These are phyloP conservation scores for Entamoeba nuttalli DNA, from an alignment of 208 protist genomes.

Conservation along the genomic window DNA sequence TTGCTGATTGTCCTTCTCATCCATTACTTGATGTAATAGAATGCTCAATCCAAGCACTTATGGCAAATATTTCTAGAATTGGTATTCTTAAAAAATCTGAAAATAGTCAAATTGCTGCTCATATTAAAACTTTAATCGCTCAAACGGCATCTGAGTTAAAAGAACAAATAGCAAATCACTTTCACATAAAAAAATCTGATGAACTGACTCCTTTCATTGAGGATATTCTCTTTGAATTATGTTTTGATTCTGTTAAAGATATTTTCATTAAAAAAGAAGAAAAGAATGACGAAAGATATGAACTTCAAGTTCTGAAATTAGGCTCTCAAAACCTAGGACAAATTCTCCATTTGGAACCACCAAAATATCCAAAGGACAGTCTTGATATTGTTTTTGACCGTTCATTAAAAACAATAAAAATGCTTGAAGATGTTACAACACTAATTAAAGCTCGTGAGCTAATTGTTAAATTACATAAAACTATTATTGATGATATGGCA, in stretches of 20 bases:
- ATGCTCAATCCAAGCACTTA: background rate
- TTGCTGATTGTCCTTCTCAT: background rate
- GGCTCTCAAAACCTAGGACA: background rate
- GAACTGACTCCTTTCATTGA: background rate
- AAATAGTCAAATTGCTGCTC: background rate
- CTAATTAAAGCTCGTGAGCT: background rate
- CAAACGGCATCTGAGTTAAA: background rate
- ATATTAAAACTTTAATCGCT: background rate
- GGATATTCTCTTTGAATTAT: background rate
- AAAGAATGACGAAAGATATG: background rate
- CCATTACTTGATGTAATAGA: background rate
- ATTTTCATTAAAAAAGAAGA: background rate
- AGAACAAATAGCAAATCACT: background rate
- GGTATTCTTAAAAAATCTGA: background rate
- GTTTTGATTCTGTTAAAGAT: background rate
- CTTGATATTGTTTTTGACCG: background rate
- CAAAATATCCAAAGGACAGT: background rate
- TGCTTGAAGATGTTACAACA: background rate
- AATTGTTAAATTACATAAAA: background rate
- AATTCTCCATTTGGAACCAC: background rate
- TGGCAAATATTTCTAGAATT: background rate
- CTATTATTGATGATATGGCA: background rate
- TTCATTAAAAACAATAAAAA: background rate
- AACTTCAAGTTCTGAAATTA: background rate
- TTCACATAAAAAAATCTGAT: background rate